Percentiles rank a stretch among this genome's conserved stretches.
Conservation (phyloP, 2,329 filamentous ascomycete genomes). For the Aspergillus glaucus region DNA sequence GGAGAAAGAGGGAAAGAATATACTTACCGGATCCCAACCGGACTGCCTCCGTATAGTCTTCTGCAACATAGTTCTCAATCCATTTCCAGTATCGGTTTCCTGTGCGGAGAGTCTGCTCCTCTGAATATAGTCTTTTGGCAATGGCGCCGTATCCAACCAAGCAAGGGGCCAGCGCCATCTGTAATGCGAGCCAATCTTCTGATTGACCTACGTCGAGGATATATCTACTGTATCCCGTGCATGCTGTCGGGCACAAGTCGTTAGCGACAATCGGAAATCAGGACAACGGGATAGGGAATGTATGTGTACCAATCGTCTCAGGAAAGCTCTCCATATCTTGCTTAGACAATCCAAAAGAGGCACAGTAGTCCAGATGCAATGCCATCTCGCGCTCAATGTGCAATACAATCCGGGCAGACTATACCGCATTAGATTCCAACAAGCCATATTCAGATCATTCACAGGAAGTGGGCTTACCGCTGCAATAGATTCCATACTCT, state of each 20-base stretch:
- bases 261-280: neutral
- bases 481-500: conserved; percentile 64
- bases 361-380: conserved; percentile 77
- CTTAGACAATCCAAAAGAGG: conserved; percentile 68
- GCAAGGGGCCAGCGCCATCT: conserved; percentile 78
- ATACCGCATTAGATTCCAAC: neutral
- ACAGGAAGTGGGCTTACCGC: conserved; percentile 45
- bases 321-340: conserved; percentile 65
- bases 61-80: conserved; percentile 82
- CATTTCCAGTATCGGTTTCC: conserved; percentile 79
- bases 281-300: neutral
- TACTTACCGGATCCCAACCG: conserved; percentile 59
- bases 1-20: neutral
- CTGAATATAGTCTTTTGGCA: conserved; percentile 62
- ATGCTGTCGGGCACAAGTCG: conserved; percentile 44
- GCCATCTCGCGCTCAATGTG: conserved; percentile 75
- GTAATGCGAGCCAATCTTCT: conserved; percentile 80
- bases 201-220: conserved; percentile 83
- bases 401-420: conserved; percentile 64
- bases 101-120: conserved; percentile 54
- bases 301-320: conserved; percentile 60
- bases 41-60: conserved; percentile 71
- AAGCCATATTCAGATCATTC: neutral
- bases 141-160: conserved; percentile 83
- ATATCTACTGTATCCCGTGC: conserved; percentile 76